Conservation (phyloP, 345 rosid species). For the Moricandia arvensis region DNA sequence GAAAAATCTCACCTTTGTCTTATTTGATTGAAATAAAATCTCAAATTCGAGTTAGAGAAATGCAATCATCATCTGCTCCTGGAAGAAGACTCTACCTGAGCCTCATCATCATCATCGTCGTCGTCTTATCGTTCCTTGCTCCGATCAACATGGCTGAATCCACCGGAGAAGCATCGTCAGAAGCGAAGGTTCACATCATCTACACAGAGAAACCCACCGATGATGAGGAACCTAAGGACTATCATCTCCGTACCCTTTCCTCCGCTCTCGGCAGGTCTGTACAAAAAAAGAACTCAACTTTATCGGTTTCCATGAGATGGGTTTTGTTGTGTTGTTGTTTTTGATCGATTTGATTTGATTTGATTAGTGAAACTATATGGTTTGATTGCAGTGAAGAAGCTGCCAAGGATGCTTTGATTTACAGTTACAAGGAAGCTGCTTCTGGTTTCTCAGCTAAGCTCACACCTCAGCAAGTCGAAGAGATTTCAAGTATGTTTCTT, state of each 20-base stretch:
- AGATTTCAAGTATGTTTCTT: slow-evolving; percentile 55
- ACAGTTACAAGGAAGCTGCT: slow-evolving; percentile 79
- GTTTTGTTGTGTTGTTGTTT: background rate
- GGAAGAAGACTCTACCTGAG: background rate
- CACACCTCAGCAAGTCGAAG: slow-evolving; percentile 68
- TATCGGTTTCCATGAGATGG: background rate
- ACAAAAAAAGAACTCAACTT: background rate
- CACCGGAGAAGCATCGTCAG: slow-evolving; percentile 26
- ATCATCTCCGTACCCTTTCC: slow-evolving; percentile 72
- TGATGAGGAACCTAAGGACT: slow-evolving; percentile 63
- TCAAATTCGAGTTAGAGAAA: background rate
- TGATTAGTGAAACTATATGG: background rate
- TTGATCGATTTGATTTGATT: background rate
- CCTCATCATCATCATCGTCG: background rate
- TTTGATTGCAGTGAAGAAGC: slow-evolving; percentile 56
- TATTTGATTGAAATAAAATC: background rate
- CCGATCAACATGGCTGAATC: slow-evolving; percentile 50
- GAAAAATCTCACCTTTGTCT: background rate
- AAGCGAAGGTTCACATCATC: slow-evolving; percentile 66
- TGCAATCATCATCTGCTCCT: background rate
- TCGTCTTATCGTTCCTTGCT: slow-evolving; percentile 8
- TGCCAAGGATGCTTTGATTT: slow-evolving; percentile 76
- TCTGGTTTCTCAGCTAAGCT: slow-evolving; percentile 90
- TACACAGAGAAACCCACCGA: slow-evolving; percentile 70
- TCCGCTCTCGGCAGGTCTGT: slow-evolving; percentile 73